phyloP scores from a whole-genome alignment of 192 early-diverging fungal genomes.

The Physocladia obscura region DNA sequence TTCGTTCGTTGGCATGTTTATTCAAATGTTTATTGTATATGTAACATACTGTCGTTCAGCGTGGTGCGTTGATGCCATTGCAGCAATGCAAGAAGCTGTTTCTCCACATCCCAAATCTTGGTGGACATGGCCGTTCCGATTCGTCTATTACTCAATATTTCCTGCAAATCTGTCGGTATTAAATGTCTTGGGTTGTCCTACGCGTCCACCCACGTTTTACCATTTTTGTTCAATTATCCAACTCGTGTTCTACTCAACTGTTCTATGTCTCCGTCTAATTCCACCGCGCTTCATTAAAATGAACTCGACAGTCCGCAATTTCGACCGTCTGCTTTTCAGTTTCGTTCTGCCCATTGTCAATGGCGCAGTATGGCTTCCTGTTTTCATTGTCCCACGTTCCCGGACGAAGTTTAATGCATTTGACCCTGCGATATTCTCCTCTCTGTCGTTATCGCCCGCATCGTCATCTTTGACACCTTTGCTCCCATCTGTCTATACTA shows the following conservation, averaged over 20 bases:
- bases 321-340: background rate
- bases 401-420: background rate
- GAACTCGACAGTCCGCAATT: background rate
- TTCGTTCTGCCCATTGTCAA: conserved; percentile 2
- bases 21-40: conserved; percentile 7
- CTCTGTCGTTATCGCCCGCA: background rate
- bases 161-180: background rate
- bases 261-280: background rate
- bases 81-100: background rate
- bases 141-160: background rate
- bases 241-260: background rate
- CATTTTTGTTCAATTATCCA: background rate
- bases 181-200: background rate
- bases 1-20: background rate
- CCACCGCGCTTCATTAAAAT: background rate
- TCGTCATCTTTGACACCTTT: background rate
- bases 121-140: background rate
- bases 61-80: background rate
- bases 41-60: background rate
- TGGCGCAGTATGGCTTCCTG: conserved; percentile 7
- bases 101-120: background rate
- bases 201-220: conserved; percentile 4
- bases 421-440: background rate
- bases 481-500: background rate
- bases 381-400: conserved; percentile 7